Base-by-base conservation (phyloP, 139 green algal genomes). In the Tetratostichococcus sp. region DNA sequence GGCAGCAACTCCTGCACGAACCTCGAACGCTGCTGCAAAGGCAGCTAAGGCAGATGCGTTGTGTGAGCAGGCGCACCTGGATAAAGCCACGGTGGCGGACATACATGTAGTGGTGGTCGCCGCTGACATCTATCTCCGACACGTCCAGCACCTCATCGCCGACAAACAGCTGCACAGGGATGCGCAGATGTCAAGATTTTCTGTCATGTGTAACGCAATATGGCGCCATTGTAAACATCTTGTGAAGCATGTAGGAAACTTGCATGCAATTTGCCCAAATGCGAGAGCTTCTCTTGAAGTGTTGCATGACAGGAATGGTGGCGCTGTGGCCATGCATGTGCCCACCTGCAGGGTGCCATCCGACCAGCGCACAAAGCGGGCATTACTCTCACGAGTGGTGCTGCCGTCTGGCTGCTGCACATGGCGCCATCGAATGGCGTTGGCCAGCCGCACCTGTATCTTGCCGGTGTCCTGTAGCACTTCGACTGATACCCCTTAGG, bases 121-220 rank as follows among this genome's bases (percentile, higher is more conserved):
- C 32, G 16, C 59, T 70, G 25, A 89, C 84, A 77, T 92, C 84
- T 28, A 86, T 79, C 42, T 89, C 79, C 28, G 72, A 74, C 4
- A 93, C 77, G 26, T 94, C 86, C 58, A 96, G 75, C 43, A 92
- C 86, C 78, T 96, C 91, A 17, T 93, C 82, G 0, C 91, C 91
- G 67, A 96, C 35, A 74, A 90, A 30, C 59, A 96, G 85, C 77
- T 89, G 81, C 50, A 50, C 39, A 14, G 39, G 8, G 14, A 14
- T 14, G 39, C 39, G n/a, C n/a, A n/a, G n/a, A n/a, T n/a, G n/a
- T n/a, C n/a, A n/a, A n/a, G n/a, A n/a, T n/a, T n/a, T n/a, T n/a
- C n/a, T n/a, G n/a, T n/a, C n/a, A n/a, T n/a, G n/a, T n/a, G n/a
- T n/a, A n/a, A n/a, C n/a, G n/a, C n/a, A n/a, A n/a, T n/a, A n/a